Base-by-base conservation (phyloP, 1,139 yeast genomes). In the Candida dubliniensis region DNA sequence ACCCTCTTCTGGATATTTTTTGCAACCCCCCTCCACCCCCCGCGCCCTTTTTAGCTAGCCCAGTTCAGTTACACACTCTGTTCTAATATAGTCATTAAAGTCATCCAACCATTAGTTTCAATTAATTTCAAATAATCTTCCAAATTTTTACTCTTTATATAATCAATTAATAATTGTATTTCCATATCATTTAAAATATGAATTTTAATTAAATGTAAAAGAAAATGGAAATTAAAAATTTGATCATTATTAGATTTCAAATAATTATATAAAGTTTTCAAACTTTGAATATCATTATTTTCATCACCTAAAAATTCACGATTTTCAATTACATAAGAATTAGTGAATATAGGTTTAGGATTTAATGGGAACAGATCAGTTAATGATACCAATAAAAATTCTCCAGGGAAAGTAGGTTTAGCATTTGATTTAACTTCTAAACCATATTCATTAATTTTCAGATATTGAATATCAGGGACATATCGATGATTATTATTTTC, bases 371-470 rank as follows among this genome's bases (percentile, higher is more conserved):
- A 93, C 1, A 99, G 96, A 62, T 93, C 98, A 12, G 96, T 86
- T 49, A 93, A 68, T 2, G 97, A 85, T 0, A 93, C 96, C 43
- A 95, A 67, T 49, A 95, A 67, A 61, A 88, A 95, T 53, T 95
- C 99, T 12, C 89, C 95, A 0, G 99, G 99, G 64, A 95, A 90
- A 6, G 96, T 89, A 0, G 99, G 98, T 59, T 87, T 88, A 11
- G 98, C 99, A 58, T 88, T 87, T 36, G 82, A 81, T 59, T 89
- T 90, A 13, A 93, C 95, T 40, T 89, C 84, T 25, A 90, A 71
- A 7, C 90, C 89, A 64, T 93, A 95, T 63, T 95, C 97, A 60
- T 95, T 95, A 53, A 82, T 77, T 60, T 81, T 83, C 64, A 83
- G 81, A 71, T 85, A 95, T 57, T 88, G 87, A 18, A 95, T 87